Conservation (phyloP, 2,329 filamentous ascomycete genomes). For the Hypocreales sp. region DNA sequence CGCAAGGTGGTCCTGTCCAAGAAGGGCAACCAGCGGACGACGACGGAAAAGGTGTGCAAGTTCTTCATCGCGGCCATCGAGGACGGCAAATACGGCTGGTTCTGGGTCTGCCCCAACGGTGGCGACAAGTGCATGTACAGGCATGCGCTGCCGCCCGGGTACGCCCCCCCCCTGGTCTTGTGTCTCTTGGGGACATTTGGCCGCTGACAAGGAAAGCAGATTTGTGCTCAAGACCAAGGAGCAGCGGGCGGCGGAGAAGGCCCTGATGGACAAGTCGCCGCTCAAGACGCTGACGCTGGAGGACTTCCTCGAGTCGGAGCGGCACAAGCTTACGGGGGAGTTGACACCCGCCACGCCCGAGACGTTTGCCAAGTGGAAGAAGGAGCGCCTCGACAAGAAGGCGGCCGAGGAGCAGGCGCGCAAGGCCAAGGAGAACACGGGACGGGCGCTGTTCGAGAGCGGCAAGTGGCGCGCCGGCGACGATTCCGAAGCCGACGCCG, state of each 20-base stretch:
- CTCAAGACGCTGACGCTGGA: constrained; percentile 89
- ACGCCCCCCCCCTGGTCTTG: too few species aligned
- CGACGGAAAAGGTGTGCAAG: constrained; percentile 98
- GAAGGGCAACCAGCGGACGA: constrained; percentile 90
- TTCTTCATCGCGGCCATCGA: constrained; percentile 95
- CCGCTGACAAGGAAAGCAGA: too few species aligned
- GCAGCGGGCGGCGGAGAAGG: constrained; percentile 89
- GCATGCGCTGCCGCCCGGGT: constrained; percentile 89
- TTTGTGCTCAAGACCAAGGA: constrained; percentile 98
- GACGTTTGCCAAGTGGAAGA: constrained; percentile 92
- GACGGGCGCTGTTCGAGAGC: constrained; percentile 88
- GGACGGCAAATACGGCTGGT: constrained; percentile 98
- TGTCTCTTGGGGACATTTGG: too few species aligned
- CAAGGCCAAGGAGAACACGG: constrained; percentile 88
- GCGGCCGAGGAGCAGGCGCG: constrained; percentile 81
- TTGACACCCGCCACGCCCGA: constrained; percentile 91
- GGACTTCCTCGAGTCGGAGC: constrained; percentile 91
- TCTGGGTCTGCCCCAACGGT: constrained; percentile 94
- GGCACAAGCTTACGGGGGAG: constrained; percentile 83
- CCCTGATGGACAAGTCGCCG: constrained; percentile 87
- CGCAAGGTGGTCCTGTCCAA: constrained; percentile 83
- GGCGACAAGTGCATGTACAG: constrained; percentile 98
- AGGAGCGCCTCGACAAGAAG: constrained; percentile 88
- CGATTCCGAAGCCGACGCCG: constrained; percentile 43
- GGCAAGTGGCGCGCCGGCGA: constrained; percentile 72